Conservation (phyloP, 768 basidiomycete species). For the Lactarius sp. region DNA sequence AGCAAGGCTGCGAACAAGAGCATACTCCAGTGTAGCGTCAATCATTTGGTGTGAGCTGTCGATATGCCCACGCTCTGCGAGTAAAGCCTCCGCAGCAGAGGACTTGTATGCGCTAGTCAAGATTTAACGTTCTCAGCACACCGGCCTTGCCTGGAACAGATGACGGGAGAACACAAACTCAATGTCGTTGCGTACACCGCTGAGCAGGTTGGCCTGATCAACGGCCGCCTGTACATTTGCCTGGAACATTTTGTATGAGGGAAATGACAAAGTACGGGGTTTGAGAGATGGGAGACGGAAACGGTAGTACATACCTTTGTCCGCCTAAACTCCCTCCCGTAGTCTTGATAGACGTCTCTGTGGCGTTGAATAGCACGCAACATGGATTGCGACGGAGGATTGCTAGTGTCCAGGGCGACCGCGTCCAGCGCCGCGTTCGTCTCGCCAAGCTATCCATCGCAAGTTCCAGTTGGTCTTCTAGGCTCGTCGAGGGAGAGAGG, state of each 20-base stretch:
- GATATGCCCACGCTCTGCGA: constrained; percentile 84
- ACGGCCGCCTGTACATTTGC: constrained; percentile 76
- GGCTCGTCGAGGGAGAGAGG: constrained; percentile 4
- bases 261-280: not conserved
- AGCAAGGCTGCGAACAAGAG: constrained; percentile 6
- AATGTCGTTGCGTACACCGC: constrained; percentile 92
- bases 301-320: constrained; percentile 58
- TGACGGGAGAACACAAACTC: constrained; percentile 50
- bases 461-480: constrained; percentile 18
- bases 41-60: constrained; percentile 95
- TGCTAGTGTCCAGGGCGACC: constrained; percentile 62
- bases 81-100: constrained; percentile 76
- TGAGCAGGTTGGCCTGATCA: constrained; percentile 82
- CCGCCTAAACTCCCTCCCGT: constrained; percentile 74
- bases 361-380: constrained; percentile 87
- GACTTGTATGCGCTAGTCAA: constrained; percentile 79
- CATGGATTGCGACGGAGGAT: constrained; percentile 75
- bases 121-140: not conserved
- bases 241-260: constrained; percentile 35
- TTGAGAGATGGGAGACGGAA: not conserved
- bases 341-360: constrained; percentile 84
- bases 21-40: constrained; percentile 84
- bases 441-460: constrained; percentile 64
- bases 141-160: not conserved
- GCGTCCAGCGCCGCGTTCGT: constrained; percentile 74